Base-by-base conservation (phyloP, 2,329 filamentous ascomycete species). In the Cercospora zeae-maydis region DNA sequence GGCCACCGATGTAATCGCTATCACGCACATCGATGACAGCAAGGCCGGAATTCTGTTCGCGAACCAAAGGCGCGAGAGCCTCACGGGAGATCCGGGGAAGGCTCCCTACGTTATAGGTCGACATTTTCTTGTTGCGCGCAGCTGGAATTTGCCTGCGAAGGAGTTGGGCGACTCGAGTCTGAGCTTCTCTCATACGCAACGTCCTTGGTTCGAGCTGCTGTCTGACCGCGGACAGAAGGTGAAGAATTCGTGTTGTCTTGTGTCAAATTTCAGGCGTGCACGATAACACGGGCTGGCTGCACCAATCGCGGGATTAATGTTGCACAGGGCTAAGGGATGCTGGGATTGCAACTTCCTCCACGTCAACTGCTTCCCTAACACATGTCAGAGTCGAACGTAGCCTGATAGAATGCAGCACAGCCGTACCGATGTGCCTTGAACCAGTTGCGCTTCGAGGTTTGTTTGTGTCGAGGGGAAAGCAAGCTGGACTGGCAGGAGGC, bases 11-110 rank as follows among this genome's bases (percentile, higher is more conserved):
- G 77, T 95, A 88, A 78, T 98, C 93, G 68, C 88, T 87, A 75
- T 97, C 95, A 62, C 95, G 87, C 7, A 98, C 95, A 75, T 98
- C 95, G 63, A 98, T 84, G 37, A 98, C 82, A 9, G 91, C 91
- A 62, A 92, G 82, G 36, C 33, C 63, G 62, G 73, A 39, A 61
- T 69, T 56, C 59, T 69, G 71, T 19, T 60, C 56, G 63, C 61
- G 71, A 54, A 93, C 82, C 56, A 86, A 81, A 19, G 84, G 78
- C 0, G 89, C 86, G 58, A 96, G 86, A n/a, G 82, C 78, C 66
- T 89, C 82, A 36, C 88, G 87, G 9, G 84, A 83, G 70, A 96
- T 87, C 74, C 86, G 87, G 70, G 84, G 80, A 34, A 96, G 82
- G 51, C 78, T 82, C 39, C 84, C 81, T 59, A 93, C 82, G 6